Conservation (phyloP, 2,329 filamentous ascomycete genomes). For the Aspergillus alliaceus region DNA sequence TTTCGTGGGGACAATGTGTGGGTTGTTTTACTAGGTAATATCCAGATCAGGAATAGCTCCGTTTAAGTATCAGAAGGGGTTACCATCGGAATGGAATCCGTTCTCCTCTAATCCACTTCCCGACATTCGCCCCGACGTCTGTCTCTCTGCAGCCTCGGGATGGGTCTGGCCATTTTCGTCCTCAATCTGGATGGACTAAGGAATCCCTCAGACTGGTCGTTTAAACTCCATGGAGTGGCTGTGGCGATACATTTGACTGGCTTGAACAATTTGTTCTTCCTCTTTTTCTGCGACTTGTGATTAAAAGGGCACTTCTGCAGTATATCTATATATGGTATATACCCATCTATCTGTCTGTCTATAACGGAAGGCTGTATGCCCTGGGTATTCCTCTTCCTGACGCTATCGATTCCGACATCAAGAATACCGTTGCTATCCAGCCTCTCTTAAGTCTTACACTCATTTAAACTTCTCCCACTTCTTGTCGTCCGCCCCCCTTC, state of each 20-base stretch:
- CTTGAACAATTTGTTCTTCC: background rate
- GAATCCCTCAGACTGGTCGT: background rate
- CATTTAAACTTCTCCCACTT: too few relatives aligned
- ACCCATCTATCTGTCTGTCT: too few relatives aligned
- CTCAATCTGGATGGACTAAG: slow-evolving; percentile 8
- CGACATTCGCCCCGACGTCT: slow-evolving; percentile 18
- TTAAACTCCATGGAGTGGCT: slow-evolving; percentile 7
- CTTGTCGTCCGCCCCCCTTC: background rate
- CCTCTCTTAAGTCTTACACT: background rate
- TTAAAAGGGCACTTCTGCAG: too few relatives aligned
- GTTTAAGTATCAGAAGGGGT: background rate
- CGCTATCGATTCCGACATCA: background rate
- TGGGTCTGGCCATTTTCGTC: slow-evolving; percentile 16
- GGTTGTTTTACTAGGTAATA: background rate
- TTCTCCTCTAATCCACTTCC: slow-evolving; percentile 14
- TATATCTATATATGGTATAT: background rate
- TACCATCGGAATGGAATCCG: background rate
- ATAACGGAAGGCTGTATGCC: background rate
- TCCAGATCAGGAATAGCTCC: background rate
- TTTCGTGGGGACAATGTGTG: background rate
- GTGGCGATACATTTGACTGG: background rate
- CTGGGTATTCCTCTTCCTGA: background rate
- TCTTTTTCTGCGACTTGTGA: background rate
- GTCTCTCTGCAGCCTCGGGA: slow-evolving; percentile 11
- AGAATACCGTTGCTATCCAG: background rate